phyloP scores from a whole-genome alignment of 2,329 filamentous ascomycete genomes.

The Cytospora piceicola region DNA sequence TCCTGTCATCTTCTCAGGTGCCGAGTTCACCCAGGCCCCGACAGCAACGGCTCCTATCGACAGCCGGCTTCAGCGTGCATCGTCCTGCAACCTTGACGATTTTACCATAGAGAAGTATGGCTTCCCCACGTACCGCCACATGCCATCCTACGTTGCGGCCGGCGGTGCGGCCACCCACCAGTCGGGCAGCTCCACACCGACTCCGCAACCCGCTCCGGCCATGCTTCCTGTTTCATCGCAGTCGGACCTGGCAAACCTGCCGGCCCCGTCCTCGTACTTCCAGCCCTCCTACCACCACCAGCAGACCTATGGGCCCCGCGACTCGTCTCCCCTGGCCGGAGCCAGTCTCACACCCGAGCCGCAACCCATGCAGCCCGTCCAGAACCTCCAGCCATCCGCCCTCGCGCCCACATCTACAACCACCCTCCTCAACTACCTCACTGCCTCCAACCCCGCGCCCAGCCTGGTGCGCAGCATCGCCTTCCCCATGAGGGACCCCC shows the following conservation, averaged over 20 bases:
- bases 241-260: constrained; percentile 39
- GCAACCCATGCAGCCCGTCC: constrained; percentile 42
- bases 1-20: constrained; percentile 57
- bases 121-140: constrained; percentile 82
- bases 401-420: constrained; percentile 57
- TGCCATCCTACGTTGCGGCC: constrained; percentile 59
- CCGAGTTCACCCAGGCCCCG: constrained; percentile 42
- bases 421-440: constrained; percentile 78
- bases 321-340: constrained; percentile 47
- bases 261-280: constrained; percentile 44
- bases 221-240: constrained; percentile 37
- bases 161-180: constrained; percentile 34
- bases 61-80: constrained; percentile 61
- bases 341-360: constrained; percentile 42
- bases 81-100: constrained; percentile 70
- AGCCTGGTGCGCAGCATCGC: constrained; percentile 80
- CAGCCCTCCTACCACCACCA: constrained; percentile 39
- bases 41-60: constrained; percentile 34
- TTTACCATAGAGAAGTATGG: constrained; percentile 70
- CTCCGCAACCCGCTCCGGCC: constrained; percentile 34
- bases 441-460: constrained; percentile 77
- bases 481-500: constrained; percentile 66
- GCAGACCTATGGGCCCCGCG: constrained; percentile 50
- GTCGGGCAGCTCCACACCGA: constrained; percentile 35
- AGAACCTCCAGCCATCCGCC: constrained; percentile 40